phyloP scores from a whole-genome alignment of 202 grass and related monocot genomes.

The Eragrostis tef region DNA sequence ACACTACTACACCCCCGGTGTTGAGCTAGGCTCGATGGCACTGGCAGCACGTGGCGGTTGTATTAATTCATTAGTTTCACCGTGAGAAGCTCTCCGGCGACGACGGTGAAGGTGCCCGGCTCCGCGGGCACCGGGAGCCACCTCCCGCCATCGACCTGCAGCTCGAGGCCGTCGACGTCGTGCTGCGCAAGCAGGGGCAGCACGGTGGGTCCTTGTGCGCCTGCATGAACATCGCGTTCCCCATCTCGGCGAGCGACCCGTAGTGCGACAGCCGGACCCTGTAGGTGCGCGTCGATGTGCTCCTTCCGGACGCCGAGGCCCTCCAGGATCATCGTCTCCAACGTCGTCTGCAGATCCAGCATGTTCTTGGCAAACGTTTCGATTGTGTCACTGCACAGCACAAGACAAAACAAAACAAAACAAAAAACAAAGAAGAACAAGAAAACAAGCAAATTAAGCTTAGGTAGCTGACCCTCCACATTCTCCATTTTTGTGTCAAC shows the following conservation, averaged over 20 bases:
- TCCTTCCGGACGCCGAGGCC: constrained; percentile 47
- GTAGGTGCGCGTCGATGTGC: constrained; percentile 21
- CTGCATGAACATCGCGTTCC: constrained; percentile 36
- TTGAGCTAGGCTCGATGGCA: no score
- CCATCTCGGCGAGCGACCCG: constrained; percentile 34
- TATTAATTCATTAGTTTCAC: background rate
- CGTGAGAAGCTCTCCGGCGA: constrained; percentile 50
- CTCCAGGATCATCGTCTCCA: constrained; percentile 60
- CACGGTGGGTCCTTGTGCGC: constrained; percentile 45
- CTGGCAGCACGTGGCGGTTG: background rate
- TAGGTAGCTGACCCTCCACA: no score
- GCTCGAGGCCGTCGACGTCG: constrained; percentile 58
- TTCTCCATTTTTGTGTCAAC: no score
- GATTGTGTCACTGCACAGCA: constrained; percentile 37
- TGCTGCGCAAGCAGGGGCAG: constrained; percentile 55
- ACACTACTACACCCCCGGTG: background rate
- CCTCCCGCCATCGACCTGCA: constrained; percentile 44
- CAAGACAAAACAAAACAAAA: no score
- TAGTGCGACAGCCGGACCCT: constrained; percentile 47
- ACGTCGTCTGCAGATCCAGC: constrained; percentile 44
- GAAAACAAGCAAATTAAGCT: no score
- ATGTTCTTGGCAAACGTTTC: constrained; percentile 32
- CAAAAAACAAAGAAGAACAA: background rate
- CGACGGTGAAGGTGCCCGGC: constrained; percentile 36
- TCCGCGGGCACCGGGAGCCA: constrained; percentile 39